Base-by-base conservation (phyloP, 2,329 filamentous ascomycete genomes). In the Trichoderma polysporum region DNA sequence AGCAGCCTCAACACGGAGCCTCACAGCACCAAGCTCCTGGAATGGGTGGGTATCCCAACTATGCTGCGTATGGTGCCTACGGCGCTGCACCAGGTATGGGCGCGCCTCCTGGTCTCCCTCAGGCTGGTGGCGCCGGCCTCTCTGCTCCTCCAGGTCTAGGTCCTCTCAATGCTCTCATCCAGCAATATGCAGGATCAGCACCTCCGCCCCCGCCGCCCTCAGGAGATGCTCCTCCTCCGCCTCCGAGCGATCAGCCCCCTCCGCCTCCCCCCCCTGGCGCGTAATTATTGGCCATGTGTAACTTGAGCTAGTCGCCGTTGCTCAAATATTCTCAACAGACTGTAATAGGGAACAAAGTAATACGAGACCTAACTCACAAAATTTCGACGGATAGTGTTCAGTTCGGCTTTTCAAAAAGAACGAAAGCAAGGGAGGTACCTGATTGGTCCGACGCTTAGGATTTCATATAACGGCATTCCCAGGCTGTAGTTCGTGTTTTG, bases 111-210 rank as follows among this genome's bases (percentile, higher is more conserved):
- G 83, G 82, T 17, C 79, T 80, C 70, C 78, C 73, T 68, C 72
- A 75, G 52, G 79, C 79, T 69, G 81, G 82, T 67, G 79, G 80
- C 65, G 80, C 80, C 70, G 84, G 82, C 61, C 80, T 88, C 52
- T 80, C 81, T 68, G 84, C 83, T 67, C 84, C 85, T 53, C 84
- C 86, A 73, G 84, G 81, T 68, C 80, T 86, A 27, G 84, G 85
- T 68, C 87, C 86, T 47, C 81, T 90, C 68, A 88, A 85, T 74
- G 86, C 87, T 54, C 81, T 92, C 67, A 89, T 91, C 73, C 87
- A 91, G 77, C 88, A 89, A 73, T 91, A 87, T 69, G 82, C 85
- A 45, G 80, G 80, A 70, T 82, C 83, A 56, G 79, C 78, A 35
- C 81, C 84, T 66, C 88, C 88, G 29, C 86, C 88, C 1, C 86